Percentiles rank a stretch among this genome's conserved stretches.
Evolutionary conservation across 1,284 basidiomycete species (phyloP).

Genomic region (Puccinia triticina): DNA sequence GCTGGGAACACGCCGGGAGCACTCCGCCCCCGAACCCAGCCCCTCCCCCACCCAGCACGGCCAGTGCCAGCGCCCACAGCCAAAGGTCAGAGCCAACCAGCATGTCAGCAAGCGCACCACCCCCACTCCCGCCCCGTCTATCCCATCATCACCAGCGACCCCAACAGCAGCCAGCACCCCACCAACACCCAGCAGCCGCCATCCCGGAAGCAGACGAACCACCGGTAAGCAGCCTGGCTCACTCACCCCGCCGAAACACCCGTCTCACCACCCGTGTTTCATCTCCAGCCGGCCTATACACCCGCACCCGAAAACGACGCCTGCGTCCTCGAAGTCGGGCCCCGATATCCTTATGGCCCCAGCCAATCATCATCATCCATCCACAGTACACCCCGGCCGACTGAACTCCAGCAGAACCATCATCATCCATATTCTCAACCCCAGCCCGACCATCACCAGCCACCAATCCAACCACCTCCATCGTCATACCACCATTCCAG

Average conservation of each 20-base stretch:
- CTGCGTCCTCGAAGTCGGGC: constrained; percentile 5
- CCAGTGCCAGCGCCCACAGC: too few relatives aligned
- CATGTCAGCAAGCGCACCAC: neutral
- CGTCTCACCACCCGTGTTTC: neutral
- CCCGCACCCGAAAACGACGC: neutral
- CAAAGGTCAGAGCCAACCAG: too few relatives aligned
- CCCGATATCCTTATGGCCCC: constrained; percentile 42
- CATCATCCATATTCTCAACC: neutral
- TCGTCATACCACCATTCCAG: neutral
- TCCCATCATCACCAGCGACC: constrained; percentile 3
- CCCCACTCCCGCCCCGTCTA: neutral
- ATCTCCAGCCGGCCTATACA: constrained; percentile 38
- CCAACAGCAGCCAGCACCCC: neutral
- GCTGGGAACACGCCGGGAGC: too few relatives aligned
- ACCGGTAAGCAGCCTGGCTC: neutral
- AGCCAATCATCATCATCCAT: neutral
- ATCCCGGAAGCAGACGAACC: neutral
- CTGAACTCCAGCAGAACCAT: neutral
- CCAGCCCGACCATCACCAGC: neutral
- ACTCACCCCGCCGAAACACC: neutral
- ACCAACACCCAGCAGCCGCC: neutral
- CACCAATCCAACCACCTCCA: neutral
- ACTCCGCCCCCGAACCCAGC: too few relatives aligned
- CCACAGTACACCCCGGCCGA: neutral
- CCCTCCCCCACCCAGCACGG: neutral